These are phyloP conservation scores for Pichia deserticola DNA, from an alignment of 805 yeast species.

Conservation along the genomic window DNA sequence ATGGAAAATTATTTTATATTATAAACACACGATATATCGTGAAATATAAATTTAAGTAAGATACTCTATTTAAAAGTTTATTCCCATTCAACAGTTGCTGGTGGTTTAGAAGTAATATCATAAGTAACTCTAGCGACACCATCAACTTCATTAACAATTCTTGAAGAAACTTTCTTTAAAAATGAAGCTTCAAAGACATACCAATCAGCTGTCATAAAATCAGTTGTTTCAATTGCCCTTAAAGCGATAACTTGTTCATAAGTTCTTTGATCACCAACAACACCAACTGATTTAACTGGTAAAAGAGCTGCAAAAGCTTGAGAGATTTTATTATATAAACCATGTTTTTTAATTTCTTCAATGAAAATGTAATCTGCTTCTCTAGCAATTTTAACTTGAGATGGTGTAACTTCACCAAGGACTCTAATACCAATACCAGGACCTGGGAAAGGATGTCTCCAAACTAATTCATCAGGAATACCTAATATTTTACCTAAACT, in stretches of 20 bases:
- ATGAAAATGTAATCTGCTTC: slow-evolving; percentile 95
- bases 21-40: too few species aligned
- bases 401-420: slow-evolving; percentile 90
- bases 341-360: slow-evolving; percentile 91
- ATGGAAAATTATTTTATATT: not conserved
- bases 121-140: slow-evolving; percentile 99
- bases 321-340: slow-evolving; percentile 84
- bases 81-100: slow-evolving; percentile 99
- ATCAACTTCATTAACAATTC: slow-evolving; percentile 97
- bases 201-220: slow-evolving; percentile 99
- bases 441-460: slow-evolving; percentile 99
- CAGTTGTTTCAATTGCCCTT: slow-evolving; percentile 95
- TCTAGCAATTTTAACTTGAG: slow-evolving; percentile 93
- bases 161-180: slow-evolving; percentile 85
- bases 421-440: slow-evolving; percentile 99
- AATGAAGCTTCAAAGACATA: slow-evolving; percentile 85
- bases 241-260: slow-evolving; percentile 98
- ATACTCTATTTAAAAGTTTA: slow-evolving; percentile 27
- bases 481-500: slow-evolving; percentile 91
- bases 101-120: slow-evolving; percentile 98
- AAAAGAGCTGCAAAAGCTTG: slow-evolving; percentile 97
- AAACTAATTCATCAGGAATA: slow-evolving; percentile 91
- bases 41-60: too few species aligned
- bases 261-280: slow-evolving; percentile 99
- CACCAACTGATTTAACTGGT: slow-evolving; percentile 99